Conservation (phyloP, 2,329 filamentous ascomycete genomes). For the Fulvia fulva region DNA sequence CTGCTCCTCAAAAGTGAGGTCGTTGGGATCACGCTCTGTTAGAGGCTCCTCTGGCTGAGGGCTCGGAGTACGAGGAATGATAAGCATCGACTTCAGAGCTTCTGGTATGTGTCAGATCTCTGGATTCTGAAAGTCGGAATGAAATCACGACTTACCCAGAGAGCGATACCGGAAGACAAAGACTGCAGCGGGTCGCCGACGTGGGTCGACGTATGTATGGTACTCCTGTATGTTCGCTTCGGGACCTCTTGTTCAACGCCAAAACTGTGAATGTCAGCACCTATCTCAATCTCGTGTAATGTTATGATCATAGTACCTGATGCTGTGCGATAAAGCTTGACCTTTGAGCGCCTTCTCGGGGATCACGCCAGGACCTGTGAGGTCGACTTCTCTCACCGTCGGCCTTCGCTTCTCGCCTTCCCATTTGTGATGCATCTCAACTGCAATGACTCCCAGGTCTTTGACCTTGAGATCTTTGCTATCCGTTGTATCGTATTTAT, state of each 20-base stretch:
- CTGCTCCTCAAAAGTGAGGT: slow-evolving; percentile 10
- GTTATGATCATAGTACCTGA: not conserved
- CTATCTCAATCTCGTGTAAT: too few species aligned
- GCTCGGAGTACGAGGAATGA: slow-evolving; percentile 23
- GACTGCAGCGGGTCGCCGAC: slow-evolving; percentile 8
- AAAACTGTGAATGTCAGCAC: too few species aligned
- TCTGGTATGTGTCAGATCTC: slow-evolving; percentile 1
- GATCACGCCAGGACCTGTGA: slow-evolving; percentile 2
- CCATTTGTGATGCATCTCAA: not conserved
- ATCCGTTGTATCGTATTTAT: too few species aligned
- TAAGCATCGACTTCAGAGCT: slow-evolving; percentile 19
- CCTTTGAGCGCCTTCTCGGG: slow-evolving; percentile 21
- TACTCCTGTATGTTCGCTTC: too few species aligned
- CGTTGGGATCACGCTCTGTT: slow-evolving; percentile 13
- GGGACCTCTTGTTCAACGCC: too few species aligned
- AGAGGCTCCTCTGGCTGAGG: slow-evolving; percentile 13
- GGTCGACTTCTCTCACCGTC: not conserved
- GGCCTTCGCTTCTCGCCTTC: not conserved
- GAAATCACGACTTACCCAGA: slow-evolving; percentile 15
- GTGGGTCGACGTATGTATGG: too few species aligned
- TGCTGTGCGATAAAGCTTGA: slow-evolving; percentile 15
- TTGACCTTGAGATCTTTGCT: not conserved
- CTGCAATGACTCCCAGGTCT: not conserved
- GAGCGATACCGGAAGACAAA: slow-evolving; percentile 26
- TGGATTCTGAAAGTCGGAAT: not conserved